Evolutionary conservation across 192 early-diverging fungal species (phyloP).

Genomic region (Funneliformis mosseae): DNA sequence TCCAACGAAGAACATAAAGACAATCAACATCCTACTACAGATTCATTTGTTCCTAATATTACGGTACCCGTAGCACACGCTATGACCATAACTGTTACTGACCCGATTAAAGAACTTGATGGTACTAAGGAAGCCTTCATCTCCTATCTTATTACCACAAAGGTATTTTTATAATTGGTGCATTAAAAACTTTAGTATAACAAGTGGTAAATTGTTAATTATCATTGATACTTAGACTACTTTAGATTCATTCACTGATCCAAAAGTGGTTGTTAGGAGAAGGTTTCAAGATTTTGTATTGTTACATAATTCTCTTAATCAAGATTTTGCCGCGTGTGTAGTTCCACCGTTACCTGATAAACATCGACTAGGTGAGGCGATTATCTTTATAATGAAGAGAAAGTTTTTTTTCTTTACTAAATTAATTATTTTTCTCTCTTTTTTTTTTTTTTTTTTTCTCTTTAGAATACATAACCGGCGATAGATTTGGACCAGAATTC

Average conservation of each 20-base stretch:
- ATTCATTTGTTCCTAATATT: not conserved
- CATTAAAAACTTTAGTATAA: not conserved
- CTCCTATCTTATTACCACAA: conserved; percentile 81
- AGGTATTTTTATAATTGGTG: conserved; percentile 57
- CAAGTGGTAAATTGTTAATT: not conserved
- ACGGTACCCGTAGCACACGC: conserved; percentile 8
- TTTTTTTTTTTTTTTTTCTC: not conserved
- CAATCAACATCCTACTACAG: not conserved
- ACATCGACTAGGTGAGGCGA: conserved; percentile 80
- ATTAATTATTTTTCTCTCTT: too few species aligned
- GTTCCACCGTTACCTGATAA: conserved; percentile 91
- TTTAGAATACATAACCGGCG: conserved; percentile 91
- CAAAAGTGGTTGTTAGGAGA: conserved; percentile 72
- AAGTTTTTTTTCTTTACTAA: too few species aligned
- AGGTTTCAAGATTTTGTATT: conserved; percentile 96
- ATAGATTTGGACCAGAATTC: conserved; percentile 93
- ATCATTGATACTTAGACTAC: conserved; percentile 54
- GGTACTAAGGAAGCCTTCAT: conserved; percentile 79
- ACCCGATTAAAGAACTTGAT: conserved; percentile 90
- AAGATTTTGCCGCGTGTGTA: conserved; percentile 80
- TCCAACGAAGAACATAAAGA: too few species aligned
- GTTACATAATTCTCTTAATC: conserved; percentile 74
- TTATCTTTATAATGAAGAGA: not conserved
- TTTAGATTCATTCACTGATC: conserved; percentile 53
- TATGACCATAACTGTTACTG: conserved; percentile 68